These are phyloP conservation scores for Linnemannia exigua DNA, from an alignment of 192 early-diverging fungal species.

Conservation along the genomic window DNA sequence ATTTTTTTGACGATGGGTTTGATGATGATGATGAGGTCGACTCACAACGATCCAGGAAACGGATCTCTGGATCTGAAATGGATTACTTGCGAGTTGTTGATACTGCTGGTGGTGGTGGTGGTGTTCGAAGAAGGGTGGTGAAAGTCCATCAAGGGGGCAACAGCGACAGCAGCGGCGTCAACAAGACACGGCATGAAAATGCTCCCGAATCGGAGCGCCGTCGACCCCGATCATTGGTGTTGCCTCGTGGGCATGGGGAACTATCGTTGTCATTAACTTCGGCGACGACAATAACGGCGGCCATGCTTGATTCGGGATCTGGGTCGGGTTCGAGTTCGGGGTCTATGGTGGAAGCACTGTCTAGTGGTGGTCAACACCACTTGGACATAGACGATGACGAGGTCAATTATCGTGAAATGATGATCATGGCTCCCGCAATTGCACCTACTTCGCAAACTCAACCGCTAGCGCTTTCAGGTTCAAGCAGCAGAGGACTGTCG, in stretches of 20 bases:
- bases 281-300: not conserved
- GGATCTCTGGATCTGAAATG: slow-evolving; percentile 21
- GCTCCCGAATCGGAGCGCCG: slow-evolving; percentile 2
- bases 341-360: not conserved
- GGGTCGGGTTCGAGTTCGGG: too few relatives aligned
- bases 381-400: not conserved
- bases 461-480: not conserved
- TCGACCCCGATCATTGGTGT: slow-evolving; percentile 13
- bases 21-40: not conserved
- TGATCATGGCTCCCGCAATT: not conserved
- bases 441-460: not conserved
- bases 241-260: slow-evolving; percentile 11
- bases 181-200: not conserved
- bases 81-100: not conserved
- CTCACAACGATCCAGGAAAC: slow-evolving; percentile 23
- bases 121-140: not conserved
- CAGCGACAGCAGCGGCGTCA: too few relatives aligned
- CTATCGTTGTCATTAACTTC: not conserved
- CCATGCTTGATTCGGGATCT: not conserved
- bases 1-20: not conserved
- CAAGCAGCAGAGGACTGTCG: not conserved
- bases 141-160: not conserved
- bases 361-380: not conserved
- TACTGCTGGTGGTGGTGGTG: not conserved
- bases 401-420: not conserved